Evolutionary conservation across 2,329 filamentous ascomycete species (phyloP), one percentile per base, ranked within the genome.

Genomic region (Botrytis byssoidea): DNA sequence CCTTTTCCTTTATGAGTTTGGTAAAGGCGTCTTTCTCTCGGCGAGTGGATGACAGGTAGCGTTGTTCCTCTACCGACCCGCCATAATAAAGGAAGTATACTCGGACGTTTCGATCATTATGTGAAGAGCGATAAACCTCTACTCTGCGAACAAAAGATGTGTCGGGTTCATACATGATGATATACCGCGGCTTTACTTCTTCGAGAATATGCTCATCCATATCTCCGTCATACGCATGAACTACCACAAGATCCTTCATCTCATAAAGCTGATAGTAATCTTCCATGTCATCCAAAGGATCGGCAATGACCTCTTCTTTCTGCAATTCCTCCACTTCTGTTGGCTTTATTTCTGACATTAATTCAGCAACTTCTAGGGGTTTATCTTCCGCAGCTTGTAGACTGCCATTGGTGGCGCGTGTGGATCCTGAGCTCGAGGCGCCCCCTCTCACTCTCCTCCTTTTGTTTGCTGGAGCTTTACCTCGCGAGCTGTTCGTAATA

Each of bases 91-190:
- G 90, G 82, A 98, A 98, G 84, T 98, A 99, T 0, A 97, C 95
- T 61, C 94, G 89, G 60, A 98, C 93, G 79, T 93, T 94, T 51
- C 94, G 88, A 81, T 95, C 93, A 74, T 91, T 92, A 83, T 99
- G 96, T 16, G 95, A 98, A 70, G 94, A 97, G 57, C 96, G 91
- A 83, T 98, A 99, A 2, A 98, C 95, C 81, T 99, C 96, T 32
- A 99, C 92, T 55, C 95, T 88, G 22, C 96, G 90, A 79, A 98
- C 97, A 82, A 99, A 99, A 4, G 95, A 91, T 4, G 95, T 90
- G 77, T 98, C 94, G 1, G 96, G 95, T 81, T 98, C 96, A 82
- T 98, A 99, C 96, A 99, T 98, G 84, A 99, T 92, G 74, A 99
- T 94, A 82, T 98, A 98, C 74, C 93, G 91, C 48, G 96, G 96